Percentiles rank a stretch among this genome's conserved stretches.
Conservation (phyloP, 805 yeast genomes). For the Pichia rugopelliculosa region DNA sequence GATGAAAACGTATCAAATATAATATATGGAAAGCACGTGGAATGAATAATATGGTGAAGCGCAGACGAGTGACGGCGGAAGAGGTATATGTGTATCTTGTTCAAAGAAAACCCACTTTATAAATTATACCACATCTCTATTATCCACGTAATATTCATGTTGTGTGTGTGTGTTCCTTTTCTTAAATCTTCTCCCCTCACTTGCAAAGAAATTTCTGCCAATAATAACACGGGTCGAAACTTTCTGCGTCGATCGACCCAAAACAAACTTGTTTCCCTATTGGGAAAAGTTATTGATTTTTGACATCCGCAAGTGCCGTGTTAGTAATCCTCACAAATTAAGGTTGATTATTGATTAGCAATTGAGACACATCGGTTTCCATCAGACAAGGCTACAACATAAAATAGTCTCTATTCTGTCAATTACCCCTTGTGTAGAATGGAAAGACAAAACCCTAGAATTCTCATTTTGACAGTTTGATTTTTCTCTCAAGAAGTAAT, state of each 20-base stretch:
- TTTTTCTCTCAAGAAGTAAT: too few species aligned
- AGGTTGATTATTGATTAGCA: not conserved
- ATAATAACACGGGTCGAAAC: not conserved
- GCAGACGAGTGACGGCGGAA: not conserved
- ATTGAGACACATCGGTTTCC: not conserved
- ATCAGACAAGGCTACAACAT: not conserved
- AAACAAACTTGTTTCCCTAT: too few species aligned
- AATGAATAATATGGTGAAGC: not conserved
- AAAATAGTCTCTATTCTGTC: too few species aligned
- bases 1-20: too few species aligned
- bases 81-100: not conserved
- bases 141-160: not conserved
- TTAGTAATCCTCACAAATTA: not conserved
- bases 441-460: too few species aligned
- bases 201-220: not conserved
- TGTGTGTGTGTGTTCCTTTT: not conserved
- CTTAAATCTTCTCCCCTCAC: slow-evolving; percentile 2
- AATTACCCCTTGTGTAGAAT: too few species aligned
- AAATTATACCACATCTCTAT: too few species aligned
- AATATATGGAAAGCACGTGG: not conserved
- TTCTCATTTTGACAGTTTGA: too few species aligned
- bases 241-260: not conserved
- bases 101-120: not conserved
- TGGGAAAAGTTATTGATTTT: not conserved
- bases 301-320: not conserved